Conservation (phyloP, 2,329 filamentous ascomycete species). For the Fusarium sp. region DNA sequence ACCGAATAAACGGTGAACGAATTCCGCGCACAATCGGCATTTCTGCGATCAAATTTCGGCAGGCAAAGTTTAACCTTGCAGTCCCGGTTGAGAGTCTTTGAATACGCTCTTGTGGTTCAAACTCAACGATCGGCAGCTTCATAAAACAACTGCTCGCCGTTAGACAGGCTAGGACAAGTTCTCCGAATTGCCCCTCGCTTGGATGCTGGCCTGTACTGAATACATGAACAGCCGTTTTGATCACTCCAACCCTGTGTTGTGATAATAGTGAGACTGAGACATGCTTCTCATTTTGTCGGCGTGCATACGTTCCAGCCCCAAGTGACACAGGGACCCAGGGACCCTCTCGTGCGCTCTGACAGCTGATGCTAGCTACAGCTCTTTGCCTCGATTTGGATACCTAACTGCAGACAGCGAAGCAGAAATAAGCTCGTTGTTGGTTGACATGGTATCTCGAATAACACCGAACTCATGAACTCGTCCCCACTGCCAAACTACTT, state of each 20-base stretch:
- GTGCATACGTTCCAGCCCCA: constrained; percentile 30
- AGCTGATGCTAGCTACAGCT: constrained; percentile 7
- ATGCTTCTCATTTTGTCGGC: constrained; percentile 12
- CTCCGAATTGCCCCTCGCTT: constrained; percentile 20
- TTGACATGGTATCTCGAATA: constrained; percentile 8
- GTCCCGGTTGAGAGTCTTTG: neutral
- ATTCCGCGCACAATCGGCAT: constrained; percentile 25
- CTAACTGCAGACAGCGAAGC: constrained; percentile 1
- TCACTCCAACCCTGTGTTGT: constrained; percentile 11
- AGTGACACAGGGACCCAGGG: neutral
- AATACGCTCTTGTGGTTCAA: neutral
- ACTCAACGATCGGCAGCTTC: constrained; percentile 5
- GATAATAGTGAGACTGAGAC: constrained; percentile 29
- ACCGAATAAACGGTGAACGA: constrained; percentile 28
- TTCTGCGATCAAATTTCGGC: neutral
- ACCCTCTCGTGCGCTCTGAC: constrained; percentile 19
- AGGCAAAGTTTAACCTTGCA: neutral
- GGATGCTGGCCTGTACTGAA: neutral
- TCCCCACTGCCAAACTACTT: constrained; percentile 29
- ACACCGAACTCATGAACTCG: constrained; percentile 10
- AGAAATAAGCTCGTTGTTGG: constrained; percentile 13
- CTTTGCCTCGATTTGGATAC: too few species aligned
- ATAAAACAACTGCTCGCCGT: constrained; percentile 1
- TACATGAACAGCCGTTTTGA: constrained; percentile 19
- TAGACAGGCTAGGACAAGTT: neutral